Conservation (phyloP, 495 filamentous ascomycete genomes). For the Penicillium canariense region DNA sequence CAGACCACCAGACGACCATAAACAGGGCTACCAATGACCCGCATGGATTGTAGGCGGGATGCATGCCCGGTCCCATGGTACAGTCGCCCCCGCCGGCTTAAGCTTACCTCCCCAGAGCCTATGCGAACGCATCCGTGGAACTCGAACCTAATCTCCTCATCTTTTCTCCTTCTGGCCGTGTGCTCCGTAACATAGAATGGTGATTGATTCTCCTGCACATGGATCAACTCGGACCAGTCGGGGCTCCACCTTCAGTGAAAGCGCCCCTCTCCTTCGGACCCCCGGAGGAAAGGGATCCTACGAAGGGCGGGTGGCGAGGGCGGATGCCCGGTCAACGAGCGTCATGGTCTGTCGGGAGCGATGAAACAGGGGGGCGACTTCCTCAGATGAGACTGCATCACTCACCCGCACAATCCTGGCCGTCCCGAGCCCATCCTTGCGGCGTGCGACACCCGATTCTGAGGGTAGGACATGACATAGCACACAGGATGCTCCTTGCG, state of each 20-base stretch:
- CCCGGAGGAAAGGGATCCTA: conserved; percentile 7
- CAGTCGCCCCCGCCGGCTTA: conserved; percentile 16
- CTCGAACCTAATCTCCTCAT: conserved; percentile 24
- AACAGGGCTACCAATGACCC: background rate
- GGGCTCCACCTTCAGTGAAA: conserved; percentile 11
- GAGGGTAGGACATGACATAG: conserved; percentile 32
- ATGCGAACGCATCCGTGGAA: conserved; percentile 26
- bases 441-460: conserved; percentile 6
- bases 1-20: background rate
- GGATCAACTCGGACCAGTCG: conserved; percentile 8
- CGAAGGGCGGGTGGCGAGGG: conserved; percentile 20
- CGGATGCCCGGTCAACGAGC: conserved; percentile 24
- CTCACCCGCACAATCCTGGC: background rate
- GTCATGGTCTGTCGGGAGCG: conserved; percentile 2
- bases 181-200: background rate
- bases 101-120: conserved; percentile 12
- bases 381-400: background rate
- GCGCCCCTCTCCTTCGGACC: too few relatives aligned
- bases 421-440: background rate
- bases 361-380: conserved; percentile 20
- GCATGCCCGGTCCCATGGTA: conserved; percentile 1
- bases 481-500: conserved; percentile 26
- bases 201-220: too few relatives aligned
- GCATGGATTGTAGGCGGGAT: background rate
- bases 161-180: background rate